Evolutionary conservation across 73 alveolate genomes (phyloP), one percentile per base, ranked within the genome.

Genomic region (Paramecium tetraurelia): DNA sequence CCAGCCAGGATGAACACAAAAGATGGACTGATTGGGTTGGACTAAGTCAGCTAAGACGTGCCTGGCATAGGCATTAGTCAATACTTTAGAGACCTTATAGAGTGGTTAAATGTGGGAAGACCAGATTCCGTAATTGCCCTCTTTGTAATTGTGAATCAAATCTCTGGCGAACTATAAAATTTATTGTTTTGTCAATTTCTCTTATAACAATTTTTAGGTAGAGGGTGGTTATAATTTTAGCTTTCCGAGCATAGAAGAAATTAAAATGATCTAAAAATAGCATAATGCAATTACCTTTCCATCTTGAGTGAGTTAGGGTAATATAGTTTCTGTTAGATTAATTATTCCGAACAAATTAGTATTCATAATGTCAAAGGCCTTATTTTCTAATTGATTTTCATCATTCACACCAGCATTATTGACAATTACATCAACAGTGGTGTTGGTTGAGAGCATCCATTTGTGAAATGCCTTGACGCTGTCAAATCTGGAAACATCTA

Each of bases 381-480:
- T 75, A 40, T 80, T 77, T 40, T 41, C 58, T 27, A 50, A 36
- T 40, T 85, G 27, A 33, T 48, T 57, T 22, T 77, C 84, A 41
- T 92, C 96, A 33, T 77, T 92, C 29, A 80, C 69, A 14, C 89
- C 96, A 36, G 96, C 96, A 57, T 93, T 93, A 44, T 93, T 93
- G 11, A 93, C 95, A 22, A 93, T 70, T 16, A 80, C 95, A 92
- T 93, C 96, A 9, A 93, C 46, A 24, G 46, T 93, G 29, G 33
- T 92, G 80, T 69, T 92, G 29, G 57, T 69, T 46, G 63, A 41
- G 50, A 43, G 5, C 53, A 93, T 85, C 59, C 70, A 80, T 59
- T 89, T 35, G 8, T 89, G 92, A 48, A 93, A 68, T 14, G 48
- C 1, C 43, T 43, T 27, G 21, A 89, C 76, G 20, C 85, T 53